Evolutionary conservation across 2,329 filamentous ascomycete species (phyloP), one percentile per base, ranked within the genome.

Genomic region (Penicillium brasilianum): DNA sequence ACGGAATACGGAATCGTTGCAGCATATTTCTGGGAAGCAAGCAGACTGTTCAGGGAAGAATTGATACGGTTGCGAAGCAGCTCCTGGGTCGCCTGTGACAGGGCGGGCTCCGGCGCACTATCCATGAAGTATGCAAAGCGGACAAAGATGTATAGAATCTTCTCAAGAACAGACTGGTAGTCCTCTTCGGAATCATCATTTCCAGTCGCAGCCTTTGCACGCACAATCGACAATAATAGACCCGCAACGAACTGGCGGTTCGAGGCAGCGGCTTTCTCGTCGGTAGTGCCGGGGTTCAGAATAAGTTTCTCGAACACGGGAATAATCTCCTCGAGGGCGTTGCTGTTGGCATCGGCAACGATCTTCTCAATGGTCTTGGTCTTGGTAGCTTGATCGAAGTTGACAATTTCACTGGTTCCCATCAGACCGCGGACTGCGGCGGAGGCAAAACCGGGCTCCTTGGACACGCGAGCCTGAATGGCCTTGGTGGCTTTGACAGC

Each of bases 341-440:
- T 73, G n/a, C 77, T 69, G 60, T 85, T 84, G 9, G 87, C 84
- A 46, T 84, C 83, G 55, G 87, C 83, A 4, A 96, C 77, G 2
- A 95, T 81, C 64, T 85, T 89, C 68, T 96, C 92, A 1, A 97
- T 80, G 0, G 92, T 94, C 77, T 94, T 96, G 1, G 89, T 90
- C 74, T 90, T 95, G 0, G 93, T 96, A 59, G 90, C 83, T 65
- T 91, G 88, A 72, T 98, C 95, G 71, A 98, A 95, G 72, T 90
- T 91, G 67, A 92, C 87, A 1, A 85, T 84, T 1, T 91, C 91
- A 61, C 88, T 81, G 54, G 87, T 85, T 39, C 87, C 85, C 46
- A 95, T 83, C n/a, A 97, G 79, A 25, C 86, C 85, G 43, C 83
- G 82, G 13, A 95, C 78, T 7, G 94, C 80, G 1, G 84, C 79